A percentile compares a stretch with the other conserved stretches of the same genome.
phyloP scores from a whole-genome alignment of 1,139 yeast genomes.

The Yamadazyma songkhlaensis region DNA sequence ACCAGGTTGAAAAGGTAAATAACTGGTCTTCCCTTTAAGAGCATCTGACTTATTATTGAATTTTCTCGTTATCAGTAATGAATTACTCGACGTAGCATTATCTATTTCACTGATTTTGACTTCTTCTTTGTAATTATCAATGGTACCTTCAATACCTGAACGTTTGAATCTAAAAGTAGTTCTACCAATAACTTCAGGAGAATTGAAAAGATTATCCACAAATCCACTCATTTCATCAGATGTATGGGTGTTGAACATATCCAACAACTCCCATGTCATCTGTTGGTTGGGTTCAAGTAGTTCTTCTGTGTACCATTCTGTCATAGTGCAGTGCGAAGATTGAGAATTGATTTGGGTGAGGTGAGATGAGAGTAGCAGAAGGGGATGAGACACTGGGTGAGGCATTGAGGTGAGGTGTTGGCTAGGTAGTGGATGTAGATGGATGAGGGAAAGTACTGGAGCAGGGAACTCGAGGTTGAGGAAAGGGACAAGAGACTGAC shows the following conservation, averaged over 20 bases:
- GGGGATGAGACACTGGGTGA: too few species aligned
- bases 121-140: conserved; percentile 62
- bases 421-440: too few species aligned
- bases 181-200: conserved; percentile 54
- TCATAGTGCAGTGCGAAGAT: too few species aligned
- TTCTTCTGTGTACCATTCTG: conserved; percentile 16
- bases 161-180: conserved; percentile 63
- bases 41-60: conserved; percentile 61
- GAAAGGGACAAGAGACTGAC: too few species aligned
- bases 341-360: too few species aligned
- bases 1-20: conserved; percentile 92
- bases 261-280: conserved; percentile 58
- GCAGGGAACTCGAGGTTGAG: too few species aligned
- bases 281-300: conserved; percentile 49
- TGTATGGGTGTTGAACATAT: conserved; percentile 48
- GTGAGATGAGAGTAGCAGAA: too few species aligned
- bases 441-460: too few species aligned
- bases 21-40: conserved; percentile 68
- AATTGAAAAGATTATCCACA: conserved; percentile 42
- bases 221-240: conserved; percentile 26
- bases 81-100: conserved; percentile 59
- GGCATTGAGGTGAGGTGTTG: too few species aligned
- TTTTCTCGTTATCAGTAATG: conserved; percentile 70
- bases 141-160: conserved; percentile 70
- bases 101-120: conserved; percentile 51